A percentile compares a stretch with the other conserved stretches of the same genome.
Evolutionary conservation across 129 eudicot species (phyloP).

Genomic region (Heracleum sosnowskyi): DNA sequence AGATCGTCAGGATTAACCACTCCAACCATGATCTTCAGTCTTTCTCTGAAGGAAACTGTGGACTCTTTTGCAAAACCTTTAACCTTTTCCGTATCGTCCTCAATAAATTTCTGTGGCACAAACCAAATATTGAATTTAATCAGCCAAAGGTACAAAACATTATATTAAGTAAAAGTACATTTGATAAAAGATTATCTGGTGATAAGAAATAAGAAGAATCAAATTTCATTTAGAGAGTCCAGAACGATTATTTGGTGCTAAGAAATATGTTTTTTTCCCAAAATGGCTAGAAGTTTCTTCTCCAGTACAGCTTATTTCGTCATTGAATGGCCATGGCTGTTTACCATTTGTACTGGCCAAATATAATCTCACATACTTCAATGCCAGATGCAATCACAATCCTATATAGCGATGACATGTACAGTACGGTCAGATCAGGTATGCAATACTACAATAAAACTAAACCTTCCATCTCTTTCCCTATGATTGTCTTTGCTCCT

Average conservation of each 20-base stretch:
- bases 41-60: conserved; percentile 61
- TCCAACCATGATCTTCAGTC: conserved; percentile 81
- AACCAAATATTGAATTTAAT: not conserved
- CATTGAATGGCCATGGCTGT: not conserved
- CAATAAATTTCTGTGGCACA: conserved; percentile 54
- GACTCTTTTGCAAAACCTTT: conserved; percentile 68
- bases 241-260: not conserved
- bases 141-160: not conserved
- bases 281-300: not conserved
- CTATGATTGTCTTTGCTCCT: too few species aligned
- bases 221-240: not conserved
- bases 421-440: too few species aligned
- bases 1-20: conserved; percentile 87
- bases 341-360: too few species aligned
- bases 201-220: not conserved
- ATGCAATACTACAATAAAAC: too few species aligned
- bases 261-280: too few species aligned
- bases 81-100: conserved; percentile 62
- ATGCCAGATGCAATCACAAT: too few species aligned
- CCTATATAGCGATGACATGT: too few species aligned
- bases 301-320: not conserved
- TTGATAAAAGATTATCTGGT: not conserved
- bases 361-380: too few species aligned
- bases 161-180: not conserved
- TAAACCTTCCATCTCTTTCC: too few species aligned